phyloP scores from a whole-genome alignment of 2,329 filamentous ascomycete species.

The Hypocreales sp. region DNA sequence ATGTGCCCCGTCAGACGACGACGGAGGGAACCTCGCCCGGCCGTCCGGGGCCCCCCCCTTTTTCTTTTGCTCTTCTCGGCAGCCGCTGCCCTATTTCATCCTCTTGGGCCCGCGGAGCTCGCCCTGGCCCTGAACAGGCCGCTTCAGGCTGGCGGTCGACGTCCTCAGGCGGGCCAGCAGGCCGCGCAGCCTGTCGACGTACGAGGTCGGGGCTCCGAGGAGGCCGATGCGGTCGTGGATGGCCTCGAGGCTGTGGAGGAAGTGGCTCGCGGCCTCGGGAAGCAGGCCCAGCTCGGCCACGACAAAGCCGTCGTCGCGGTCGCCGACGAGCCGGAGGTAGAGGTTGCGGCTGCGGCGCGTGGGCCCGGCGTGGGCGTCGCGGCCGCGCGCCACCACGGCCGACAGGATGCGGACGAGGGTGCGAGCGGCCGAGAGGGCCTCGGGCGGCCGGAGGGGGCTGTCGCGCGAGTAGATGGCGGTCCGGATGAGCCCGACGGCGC shows the following conservation, averaged over 20 bases:
- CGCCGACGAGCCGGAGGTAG: slow-evolving; percentile 31
- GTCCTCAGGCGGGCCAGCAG: slow-evolving; percentile 15
- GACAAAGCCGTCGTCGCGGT: slow-evolving; percentile 26
- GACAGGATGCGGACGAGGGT: slow-evolving; percentile 32
- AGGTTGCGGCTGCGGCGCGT: slow-evolving; percentile 24
- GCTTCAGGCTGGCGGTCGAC: slow-evolving; percentile 15
- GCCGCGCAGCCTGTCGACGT: slow-evolving; percentile 18
- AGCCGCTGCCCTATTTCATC: slow-evolving; percentile 18
- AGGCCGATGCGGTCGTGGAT: slow-evolving; percentile 16
- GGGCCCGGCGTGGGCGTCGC: slow-evolving; percentile 16
- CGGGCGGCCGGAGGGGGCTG: slow-evolving; percentile 18
- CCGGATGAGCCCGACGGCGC: slow-evolving; percentile 26
- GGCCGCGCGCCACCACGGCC: slow-evolving; percentile 24
- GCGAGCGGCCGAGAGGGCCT: slow-evolving; percentile 28
- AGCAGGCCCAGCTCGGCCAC: slow-evolving; percentile 26
- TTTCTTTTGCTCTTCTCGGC: no score
- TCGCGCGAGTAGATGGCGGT: slow-evolving; percentile 22
- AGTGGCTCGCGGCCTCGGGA: slow-evolving; percentile 27
- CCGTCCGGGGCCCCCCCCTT: no score
- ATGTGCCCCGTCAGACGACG: no score
- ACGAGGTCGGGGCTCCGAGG: slow-evolving; percentile 17
- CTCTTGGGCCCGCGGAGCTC: slow-evolving; percentile 15
- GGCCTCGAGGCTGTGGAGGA: slow-evolving; percentile 21
- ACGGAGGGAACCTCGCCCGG: no score
- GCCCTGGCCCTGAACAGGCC: slow-evolving; percentile 10